These are phyloP conservation scores for Trichocladium uniseriatum DNA, from an alignment of 495 filamentous ascomycete genomes.

Conservation along the genomic window DNA sequence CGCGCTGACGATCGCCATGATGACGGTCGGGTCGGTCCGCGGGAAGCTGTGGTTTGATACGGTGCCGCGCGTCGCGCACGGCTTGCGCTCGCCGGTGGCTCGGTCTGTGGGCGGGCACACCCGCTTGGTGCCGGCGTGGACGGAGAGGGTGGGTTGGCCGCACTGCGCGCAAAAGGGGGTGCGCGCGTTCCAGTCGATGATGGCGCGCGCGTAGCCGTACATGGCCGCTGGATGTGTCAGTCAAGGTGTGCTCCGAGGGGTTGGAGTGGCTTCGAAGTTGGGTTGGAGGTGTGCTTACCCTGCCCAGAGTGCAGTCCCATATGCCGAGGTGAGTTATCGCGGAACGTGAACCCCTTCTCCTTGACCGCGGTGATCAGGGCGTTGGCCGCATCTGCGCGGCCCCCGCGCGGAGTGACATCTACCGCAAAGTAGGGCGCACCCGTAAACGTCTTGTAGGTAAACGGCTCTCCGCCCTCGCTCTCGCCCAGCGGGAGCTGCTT, in stretches of 20 bases:
- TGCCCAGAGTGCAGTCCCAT: constrained; percentile 35
- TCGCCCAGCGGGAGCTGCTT: constrained; percentile 20
- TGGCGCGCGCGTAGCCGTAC: constrained; percentile 80
- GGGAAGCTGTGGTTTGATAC: constrained; percentile 84
- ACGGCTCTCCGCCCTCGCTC: constrained; percentile 10
- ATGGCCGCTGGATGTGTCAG: constrained; percentile 55
- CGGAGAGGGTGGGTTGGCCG: constrained; percentile 71
- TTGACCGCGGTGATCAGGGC: constrained; percentile 30
- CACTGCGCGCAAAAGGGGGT: constrained; percentile 89
- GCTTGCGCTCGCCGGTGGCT: constrained; percentile 47
- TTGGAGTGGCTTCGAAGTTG: not conserved
- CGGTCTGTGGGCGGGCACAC: constrained; percentile 74
- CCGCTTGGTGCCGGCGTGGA: constrained; percentile 86
- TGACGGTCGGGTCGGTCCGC: constrained; percentile 89
- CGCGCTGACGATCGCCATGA: constrained; percentile 77
- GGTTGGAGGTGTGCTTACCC: constrained; percentile 21
- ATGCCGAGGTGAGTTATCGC: constrained; percentile 22
- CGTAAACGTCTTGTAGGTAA: constrained; percentile 46
- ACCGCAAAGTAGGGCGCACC: constrained; percentile 82
- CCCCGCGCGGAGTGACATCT: constrained; percentile 66
- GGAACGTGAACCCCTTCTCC: constrained; percentile 23
- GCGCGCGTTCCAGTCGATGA: constrained; percentile 88
- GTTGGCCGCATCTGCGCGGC: constrained; percentile 48
- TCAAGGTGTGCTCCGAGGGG: not conserved
- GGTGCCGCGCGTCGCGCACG: constrained; percentile 67